Evolutionary conservation across 495 filamentous ascomycete species (phyloP), one percentile per base, ranked within the genome.

Genomic region (Daldinia childiae): DNA sequence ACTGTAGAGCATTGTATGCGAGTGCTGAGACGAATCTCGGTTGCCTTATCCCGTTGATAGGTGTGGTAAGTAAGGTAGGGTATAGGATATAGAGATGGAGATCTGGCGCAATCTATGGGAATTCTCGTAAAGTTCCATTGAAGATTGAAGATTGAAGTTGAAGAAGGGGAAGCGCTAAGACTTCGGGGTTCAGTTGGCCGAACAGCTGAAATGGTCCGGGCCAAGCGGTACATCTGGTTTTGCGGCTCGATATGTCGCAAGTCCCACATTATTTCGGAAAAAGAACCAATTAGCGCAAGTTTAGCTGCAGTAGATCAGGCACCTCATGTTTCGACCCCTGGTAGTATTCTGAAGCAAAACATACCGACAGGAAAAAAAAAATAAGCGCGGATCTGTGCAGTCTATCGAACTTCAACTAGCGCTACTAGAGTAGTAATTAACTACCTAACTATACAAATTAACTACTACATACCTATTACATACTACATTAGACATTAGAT

Each of bases 201-300:
- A 69, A 52, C n/a, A 64, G 71, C 61, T 69, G 43, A 39, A 62
- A 57, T 65, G 61, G 32, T 36, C 60, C 57, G 24, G 15, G 54
- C 61, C 38, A 70, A 69, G 61, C 57, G 38, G 43, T 43, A 30
- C 48, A 73, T 73, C 66, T 65, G 32, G 59, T 63, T 76, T 72
- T 76, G 73, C 73, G 73, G 73, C 73, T 76, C 73, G 60, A 64
- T 64, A 38, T 50, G 73, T 76, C 73, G 73, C 73, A 76, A 54
- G 27, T 64, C 60, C 72, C 72, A 6, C 38, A 48, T 32, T 66
- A 65, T n/a, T 58, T 56, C 51, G 19, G 21, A 39, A 21, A 19
- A 24, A 5, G 5, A 30, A 11, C 73, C 73, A 75, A 75, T 75
- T 4, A 65, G 12, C 9, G 26, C 2, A 4, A 0, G 4, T 0